Evolutionary conservation across 345 rosid species (phyloP), one percentile per base, ranked within the genome.

Genomic region (Linum lewisii): DNA sequence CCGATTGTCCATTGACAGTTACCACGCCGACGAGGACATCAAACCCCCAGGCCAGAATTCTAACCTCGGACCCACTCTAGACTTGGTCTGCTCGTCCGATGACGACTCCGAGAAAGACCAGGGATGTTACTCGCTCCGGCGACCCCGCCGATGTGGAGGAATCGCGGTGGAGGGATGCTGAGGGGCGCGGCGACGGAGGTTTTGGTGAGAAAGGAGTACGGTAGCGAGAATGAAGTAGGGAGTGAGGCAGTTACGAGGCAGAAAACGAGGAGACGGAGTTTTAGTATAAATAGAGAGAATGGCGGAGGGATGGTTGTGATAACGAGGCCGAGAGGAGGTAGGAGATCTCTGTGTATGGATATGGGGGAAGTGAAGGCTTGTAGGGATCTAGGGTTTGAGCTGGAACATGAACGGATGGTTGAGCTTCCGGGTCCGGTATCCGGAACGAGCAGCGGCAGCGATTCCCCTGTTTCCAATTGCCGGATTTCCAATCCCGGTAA

Each of bases 401-500:
- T 92, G 75, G 98, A 92, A 65, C 85, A 83, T 49, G 86, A 83
- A 57, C 64, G 79, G n/a, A 83, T 78, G 84, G 21, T 86, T 57
- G 93, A 81, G 65, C 68, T 77, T 63, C 87, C 94, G 24, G 56
- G 72, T 64, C 75, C 81, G 51, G 72, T 79, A 60, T 84, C 86
- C 34, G 34, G 34, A 4, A 76, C 81, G 22, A 86, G 95, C 24
- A 88, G 87, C 45, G 97, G 94, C 11, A 87, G 97, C 63, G 73
- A 82, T 62, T 93, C 97, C 19, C 99, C 98, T 15, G 79, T 84
- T 13, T 64, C 92, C 62, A 82, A 79, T 61, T 90, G 87, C 86
- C 94, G 86, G 65, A 93, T 93, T 67, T 88, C 95, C 0, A 78
- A 87, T 66, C 99, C 99, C 50, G 99, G 99, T 88, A 49, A 68